phyloP scores from a whole-genome alignment of 352 stramenopile species.

The Chrysophaeum taylorii region DNA sequence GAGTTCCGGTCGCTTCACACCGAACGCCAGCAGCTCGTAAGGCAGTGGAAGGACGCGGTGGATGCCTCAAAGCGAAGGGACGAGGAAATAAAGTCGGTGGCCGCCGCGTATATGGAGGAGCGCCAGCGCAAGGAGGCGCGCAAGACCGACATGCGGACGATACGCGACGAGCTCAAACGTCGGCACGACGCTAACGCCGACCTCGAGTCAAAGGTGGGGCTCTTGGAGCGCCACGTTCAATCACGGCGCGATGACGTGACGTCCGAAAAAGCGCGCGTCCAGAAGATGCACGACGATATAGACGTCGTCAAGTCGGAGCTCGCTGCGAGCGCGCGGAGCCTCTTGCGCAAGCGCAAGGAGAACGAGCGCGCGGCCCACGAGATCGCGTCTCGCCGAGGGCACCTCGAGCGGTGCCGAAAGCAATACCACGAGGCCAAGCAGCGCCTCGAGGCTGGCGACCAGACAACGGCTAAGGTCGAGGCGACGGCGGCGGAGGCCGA shows the following conservation, averaged over 20 bases:
- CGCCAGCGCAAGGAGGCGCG: constrained; percentile 34
- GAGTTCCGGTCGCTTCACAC: constrained; percentile 81
- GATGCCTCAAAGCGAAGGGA: constrained; percentile 79
- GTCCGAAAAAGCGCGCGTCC: constrained; percentile 43
- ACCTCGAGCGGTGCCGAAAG: constrained; percentile 50
- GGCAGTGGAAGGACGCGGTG: constrained; percentile 85
- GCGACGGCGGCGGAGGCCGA: constrained; percentile 27
- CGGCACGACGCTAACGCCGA: constrained; percentile 72
- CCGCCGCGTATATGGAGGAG: constrained; percentile 66
- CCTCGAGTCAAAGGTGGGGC: constrained; percentile 35
- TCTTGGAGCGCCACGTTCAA: constrained; percentile 25
- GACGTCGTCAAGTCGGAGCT: constrained; percentile 80
- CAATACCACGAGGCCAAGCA: constrained; percentile 66
- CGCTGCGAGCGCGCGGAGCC: constrained; percentile 59
- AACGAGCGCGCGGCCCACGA: constrained; percentile 58
- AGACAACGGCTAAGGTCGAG: constrained; percentile 55
- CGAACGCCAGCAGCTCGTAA: constrained; percentile 80
- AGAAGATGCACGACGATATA: constrained; percentile 75
- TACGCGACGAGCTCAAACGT: constrained; percentile 62
- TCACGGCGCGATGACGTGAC: constrained; percentile 44
- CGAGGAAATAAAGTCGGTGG: constrained; percentile 75
- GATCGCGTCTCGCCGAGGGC: constrained; percentile 47
- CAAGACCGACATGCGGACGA: constrained; percentile 52
- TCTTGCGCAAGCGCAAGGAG: constrained; percentile 62
- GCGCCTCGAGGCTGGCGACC: constrained; percentile 51